Evolutionary conservation across 2,329 filamentous ascomycete species (phyloP).

Genomic region (Fusarium zealandicum): DNA sequence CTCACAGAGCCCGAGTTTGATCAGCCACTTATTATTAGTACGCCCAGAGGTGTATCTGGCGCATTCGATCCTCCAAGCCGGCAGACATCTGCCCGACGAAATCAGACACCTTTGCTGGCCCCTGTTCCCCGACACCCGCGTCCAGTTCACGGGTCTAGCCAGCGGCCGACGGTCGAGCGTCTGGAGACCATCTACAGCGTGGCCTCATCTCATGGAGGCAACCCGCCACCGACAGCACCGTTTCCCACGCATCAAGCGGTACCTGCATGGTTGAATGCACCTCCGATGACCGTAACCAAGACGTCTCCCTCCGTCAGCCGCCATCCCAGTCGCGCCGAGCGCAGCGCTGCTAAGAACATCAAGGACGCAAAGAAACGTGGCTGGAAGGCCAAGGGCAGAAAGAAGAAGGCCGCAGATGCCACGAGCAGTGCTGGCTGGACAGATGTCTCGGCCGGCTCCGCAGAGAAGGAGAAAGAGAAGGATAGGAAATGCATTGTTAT

Average conservation of each 20-base stretch:
- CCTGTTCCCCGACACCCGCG: conserved; percentile 62
- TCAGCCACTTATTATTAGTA: conserved; percentile 67
- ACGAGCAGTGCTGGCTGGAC: conserved; percentile 61
- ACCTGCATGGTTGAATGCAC: conserved; percentile 48
- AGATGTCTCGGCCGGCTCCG: conserved; percentile 52
- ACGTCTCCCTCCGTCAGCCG: conserved; percentile 54
- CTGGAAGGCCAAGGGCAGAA: conserved; percentile 56
- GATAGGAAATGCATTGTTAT: conserved; percentile 62
- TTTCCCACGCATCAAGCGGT: conserved; percentile 31
- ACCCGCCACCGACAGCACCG: conserved; percentile 13
- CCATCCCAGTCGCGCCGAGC: conserved; percentile 62
- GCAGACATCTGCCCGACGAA: conserved; percentile 43
- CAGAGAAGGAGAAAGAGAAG: conserved; percentile 50
- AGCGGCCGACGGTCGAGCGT: conserved; percentile 58
- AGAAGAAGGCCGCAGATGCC: conserved; percentile 50
- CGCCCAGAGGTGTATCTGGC: conserved; percentile 62
- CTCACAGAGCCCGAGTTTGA: conserved; percentile 47
- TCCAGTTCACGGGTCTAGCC: conserved; percentile 43
- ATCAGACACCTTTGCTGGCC: conserved; percentile 58
- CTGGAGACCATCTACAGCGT: conserved; percentile 63
- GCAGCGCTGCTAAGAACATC: conserved; percentile 69
- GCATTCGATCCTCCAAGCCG: conserved; percentile 57
- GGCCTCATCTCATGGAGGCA: conserved; percentile 33
- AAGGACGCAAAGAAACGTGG: conserved; percentile 65
- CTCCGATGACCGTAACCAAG: conserved; percentile 46